Evolutionary conservation across 2,329 filamentous ascomycete species (phyloP).

Genomic region (Penicillium crustosum): DNA sequence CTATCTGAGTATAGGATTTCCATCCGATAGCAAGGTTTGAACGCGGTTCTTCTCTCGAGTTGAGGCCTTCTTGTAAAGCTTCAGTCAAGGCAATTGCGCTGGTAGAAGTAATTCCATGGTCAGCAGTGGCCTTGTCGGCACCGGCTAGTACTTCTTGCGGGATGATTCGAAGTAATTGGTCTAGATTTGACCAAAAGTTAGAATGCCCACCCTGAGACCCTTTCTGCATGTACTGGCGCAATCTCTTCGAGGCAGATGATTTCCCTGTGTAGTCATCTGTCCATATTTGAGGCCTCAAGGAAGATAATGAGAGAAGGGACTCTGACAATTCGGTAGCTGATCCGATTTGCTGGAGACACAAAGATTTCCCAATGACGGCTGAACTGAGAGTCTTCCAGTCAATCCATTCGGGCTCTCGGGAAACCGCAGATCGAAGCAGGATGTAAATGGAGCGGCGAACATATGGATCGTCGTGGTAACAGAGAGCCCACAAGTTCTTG

Average conservation of each 20-base stretch:
- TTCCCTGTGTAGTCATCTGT: slow-evolving; percentile 61
- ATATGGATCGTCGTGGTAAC: slow-evolving; percentile 55
- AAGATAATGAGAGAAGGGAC: slow-evolving; percentile 66
- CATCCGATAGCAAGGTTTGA: slow-evolving; percentile 69
- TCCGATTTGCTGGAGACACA: slow-evolving; percentile 70
- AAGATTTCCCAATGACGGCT: slow-evolving; percentile 70
- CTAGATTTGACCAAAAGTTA: slow-evolving; percentile 71
- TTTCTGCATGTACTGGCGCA: slow-evolving; percentile 73
- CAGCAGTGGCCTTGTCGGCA: slow-evolving; percentile 24
- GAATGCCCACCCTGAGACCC: slow-evolving; percentile 77
- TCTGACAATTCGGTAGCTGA: slow-evolving; percentile 72
- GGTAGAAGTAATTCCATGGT: slow-evolving; percentile 39
- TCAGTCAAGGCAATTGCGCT: slow-evolving; percentile 62
- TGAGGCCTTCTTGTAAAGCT: slow-evolving; percentile 69
- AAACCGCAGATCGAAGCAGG: slow-evolving; percentile 53
- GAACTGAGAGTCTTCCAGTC: slow-evolving; percentile 68
- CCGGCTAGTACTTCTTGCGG: slow-evolving; percentile 51
- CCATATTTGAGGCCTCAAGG: slow-evolving; percentile 69
- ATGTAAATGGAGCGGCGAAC: slow-evolving; percentile 60
- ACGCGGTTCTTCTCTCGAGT: slow-evolving; percentile 70
- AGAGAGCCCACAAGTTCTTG: slow-evolving; percentile 61
- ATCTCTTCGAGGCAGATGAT: slow-evolving; percentile 54
- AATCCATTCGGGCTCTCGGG: slow-evolving; percentile 47
- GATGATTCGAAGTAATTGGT: slow-evolving; percentile 58
- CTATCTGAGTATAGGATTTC: slow-evolving; percentile 69